Conservation (phyloP, 2,329 filamentous ascomycete genomes). For the Grosmannia huntii region DNA sequence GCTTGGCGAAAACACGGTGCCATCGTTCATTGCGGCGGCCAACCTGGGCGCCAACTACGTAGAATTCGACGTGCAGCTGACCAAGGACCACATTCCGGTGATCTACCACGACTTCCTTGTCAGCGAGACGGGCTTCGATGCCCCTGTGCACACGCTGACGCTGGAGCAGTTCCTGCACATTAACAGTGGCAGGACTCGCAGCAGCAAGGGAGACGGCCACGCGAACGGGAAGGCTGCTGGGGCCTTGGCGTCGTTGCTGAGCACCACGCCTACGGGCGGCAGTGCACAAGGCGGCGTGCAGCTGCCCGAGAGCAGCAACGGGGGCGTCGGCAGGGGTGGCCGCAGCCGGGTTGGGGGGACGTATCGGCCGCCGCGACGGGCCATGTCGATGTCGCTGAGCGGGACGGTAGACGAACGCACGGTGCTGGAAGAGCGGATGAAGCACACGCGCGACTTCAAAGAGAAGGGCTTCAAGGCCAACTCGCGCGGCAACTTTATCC, state of each 20-base stretch:
- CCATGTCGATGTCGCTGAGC: slow-evolving; percentile 39
- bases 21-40: slow-evolving; percentile 90
- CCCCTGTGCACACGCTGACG: slow-evolving; percentile 87
- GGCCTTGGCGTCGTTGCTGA: background rate
- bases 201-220: background rate
- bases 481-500: slow-evolving; percentile 84
- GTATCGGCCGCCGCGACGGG: slow-evolving; percentile 28
- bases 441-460: slow-evolving; percentile 92
- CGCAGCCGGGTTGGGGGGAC: background rate
- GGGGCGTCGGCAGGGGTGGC: slow-evolving; percentile 29
- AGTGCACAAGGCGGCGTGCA: background rate
- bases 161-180: slow-evolving; percentile 92
- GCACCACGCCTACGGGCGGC: background rate
- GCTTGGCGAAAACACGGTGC: slow-evolving; percentile 89
- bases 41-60: slow-evolving; percentile 74
- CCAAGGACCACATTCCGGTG: slow-evolving; percentile 96
- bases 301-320: background rate
- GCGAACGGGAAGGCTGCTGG: background rate
- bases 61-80: slow-evolving; percentile 83
- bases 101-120: slow-evolving; percentile 98
- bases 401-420: slow-evolving; percentile 15
- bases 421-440: slow-evolving; percentile 69
- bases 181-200: slow-evolving; percentile 40
- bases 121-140: slow-evolving; percentile 93
- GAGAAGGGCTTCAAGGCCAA: slow-evolving; percentile 93